Evolutionary conservation across 1,284 basidiomycete genomes (phyloP).

Genomic region (Pseudozyma hubeiensis): DNA sequence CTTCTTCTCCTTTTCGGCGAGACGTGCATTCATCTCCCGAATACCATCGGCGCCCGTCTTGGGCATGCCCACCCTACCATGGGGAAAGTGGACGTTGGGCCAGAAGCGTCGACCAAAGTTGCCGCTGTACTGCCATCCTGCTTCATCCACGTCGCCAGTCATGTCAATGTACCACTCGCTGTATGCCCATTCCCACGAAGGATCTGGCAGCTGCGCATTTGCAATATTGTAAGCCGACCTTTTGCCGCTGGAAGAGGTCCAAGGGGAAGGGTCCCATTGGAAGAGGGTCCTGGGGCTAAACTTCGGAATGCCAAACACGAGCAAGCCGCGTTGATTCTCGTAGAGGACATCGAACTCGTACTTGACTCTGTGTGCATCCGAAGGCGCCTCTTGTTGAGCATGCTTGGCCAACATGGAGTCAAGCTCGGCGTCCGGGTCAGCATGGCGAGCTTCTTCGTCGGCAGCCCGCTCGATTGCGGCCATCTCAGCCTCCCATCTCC

Average conservation of each 20-base stretch:
- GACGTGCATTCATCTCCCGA: conserved; percentile 50
- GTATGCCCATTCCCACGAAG: conserved; percentile 68
- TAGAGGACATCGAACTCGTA: conserved; percentile 67
- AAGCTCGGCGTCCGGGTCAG: conserved; percentile 50
- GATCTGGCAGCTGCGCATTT: conserved; percentile 66
- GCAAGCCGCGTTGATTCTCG: conserved; percentile 65
- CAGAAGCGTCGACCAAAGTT: conserved; percentile 58
- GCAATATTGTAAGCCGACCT: conserved; percentile 63
- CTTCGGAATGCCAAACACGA: conserved; percentile 65
- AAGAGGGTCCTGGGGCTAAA: conserved; percentile 64
- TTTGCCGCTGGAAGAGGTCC: conserved; percentile 53
- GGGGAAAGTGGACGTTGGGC: conserved; percentile 46
- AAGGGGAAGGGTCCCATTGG: conserved; percentile 64
- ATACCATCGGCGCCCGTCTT: conserved; percentile 46
- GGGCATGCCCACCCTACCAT: conserved; percentile 44
- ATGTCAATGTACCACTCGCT: conserved; percentile 67
- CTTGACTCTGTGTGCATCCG: conserved; percentile 43
- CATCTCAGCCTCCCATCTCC: conserved; percentile 50
- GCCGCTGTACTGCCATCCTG: conserved; percentile 67
- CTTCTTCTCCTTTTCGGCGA: conserved; percentile 36
- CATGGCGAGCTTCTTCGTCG: conserved; percentile 22
- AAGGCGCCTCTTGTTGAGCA: conserved; percentile 47
- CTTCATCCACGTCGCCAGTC: conserved; percentile 67
- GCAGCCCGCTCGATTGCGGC: conserved; percentile 28
- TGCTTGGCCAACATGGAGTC: conserved; percentile 53